phyloP scores from a whole-genome alignment of 768 basidiomycete genomes.

The Tulasnella sp. region DNA sequence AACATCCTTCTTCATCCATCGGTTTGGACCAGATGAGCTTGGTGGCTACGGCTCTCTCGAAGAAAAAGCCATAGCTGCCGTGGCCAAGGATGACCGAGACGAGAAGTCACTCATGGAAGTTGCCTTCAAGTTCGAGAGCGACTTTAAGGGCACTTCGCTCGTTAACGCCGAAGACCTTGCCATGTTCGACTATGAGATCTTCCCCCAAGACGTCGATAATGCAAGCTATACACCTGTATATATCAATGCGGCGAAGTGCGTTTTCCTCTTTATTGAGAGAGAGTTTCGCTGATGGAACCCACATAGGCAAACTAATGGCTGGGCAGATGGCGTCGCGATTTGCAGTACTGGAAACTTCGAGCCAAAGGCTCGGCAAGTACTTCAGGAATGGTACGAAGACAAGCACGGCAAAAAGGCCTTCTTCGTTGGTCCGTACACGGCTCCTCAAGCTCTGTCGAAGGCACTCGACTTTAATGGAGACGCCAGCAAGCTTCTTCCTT shows the following conservation, averaged over 20 bases:
- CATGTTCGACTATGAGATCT: slow-evolving; percentile 20
- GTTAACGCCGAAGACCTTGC: background rate
- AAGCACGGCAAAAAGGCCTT: slow-evolving; percentile 10
- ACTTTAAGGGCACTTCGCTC: background rate
- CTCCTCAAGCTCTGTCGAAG: background rate
- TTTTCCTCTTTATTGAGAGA: background rate
- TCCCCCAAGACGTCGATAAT: slow-evolving; percentile 6
- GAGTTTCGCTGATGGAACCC: background rate
- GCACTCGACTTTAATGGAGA: background rate
- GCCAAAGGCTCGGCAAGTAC: background rate
- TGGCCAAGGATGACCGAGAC: background rate
- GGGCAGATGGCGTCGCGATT: slow-evolving; percentile 7
- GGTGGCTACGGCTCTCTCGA: slow-evolving; percentile 14
- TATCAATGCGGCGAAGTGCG: background rate
- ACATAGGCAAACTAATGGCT: background rate
- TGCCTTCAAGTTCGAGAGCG: background rate
- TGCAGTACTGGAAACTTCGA: slow-evolving; percentile 11
- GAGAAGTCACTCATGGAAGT: background rate
- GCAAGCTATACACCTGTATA: background rate
- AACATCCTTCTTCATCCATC: slow-evolving; percentile 5
- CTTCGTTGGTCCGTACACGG: slow-evolving; percentile 1
- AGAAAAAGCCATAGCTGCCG: background rate
- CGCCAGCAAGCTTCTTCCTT: background rate
- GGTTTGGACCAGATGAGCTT: background rate
- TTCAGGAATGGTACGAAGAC: slow-evolving; percentile 15